Percentiles rank a stretch among this genome's conserved stretches.
phyloP scores from a whole-genome alignment of 768 basidiomycete genomes.

The Termitomyces sp. region DNA sequence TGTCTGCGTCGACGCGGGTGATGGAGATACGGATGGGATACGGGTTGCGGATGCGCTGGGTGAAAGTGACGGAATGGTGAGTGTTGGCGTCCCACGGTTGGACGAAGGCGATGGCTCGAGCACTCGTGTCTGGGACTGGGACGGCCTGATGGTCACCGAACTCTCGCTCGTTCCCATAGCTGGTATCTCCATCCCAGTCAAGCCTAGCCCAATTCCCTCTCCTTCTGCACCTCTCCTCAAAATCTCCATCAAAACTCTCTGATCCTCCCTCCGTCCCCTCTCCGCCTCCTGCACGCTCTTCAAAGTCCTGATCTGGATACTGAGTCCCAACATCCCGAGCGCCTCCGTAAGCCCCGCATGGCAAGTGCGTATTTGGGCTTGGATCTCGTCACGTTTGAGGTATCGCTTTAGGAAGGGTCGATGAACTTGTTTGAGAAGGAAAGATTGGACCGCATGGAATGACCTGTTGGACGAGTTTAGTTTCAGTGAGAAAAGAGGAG shows the following conservation, averaged over 20 bases:
- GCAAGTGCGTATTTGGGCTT: too few species aligned
- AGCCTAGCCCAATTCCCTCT: background rate
- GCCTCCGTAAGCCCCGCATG: too few species aligned
- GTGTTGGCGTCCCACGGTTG: background rate
- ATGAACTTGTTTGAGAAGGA: too few species aligned
- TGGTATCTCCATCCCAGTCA: background rate
- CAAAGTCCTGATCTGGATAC: too few species aligned
- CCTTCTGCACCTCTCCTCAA: slow-evolving; percentile 11
- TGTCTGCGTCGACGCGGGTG: background rate
- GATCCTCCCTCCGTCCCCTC: too few species aligned
- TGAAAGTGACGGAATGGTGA: background rate
- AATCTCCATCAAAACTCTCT: slow-evolving; percentile 23
- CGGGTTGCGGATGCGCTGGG: background rate
- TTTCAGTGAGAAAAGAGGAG: too few species aligned
- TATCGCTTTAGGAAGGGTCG: too few species aligned
- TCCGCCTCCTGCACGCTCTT: too few species aligned
- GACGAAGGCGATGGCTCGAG: slow-evolving; percentile 1
- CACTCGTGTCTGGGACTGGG: background rate
- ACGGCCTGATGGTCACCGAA: background rate
- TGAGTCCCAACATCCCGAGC: too few species aligned
- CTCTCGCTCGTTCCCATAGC: background rate
- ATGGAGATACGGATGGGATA: background rate
- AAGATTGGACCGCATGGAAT: too few species aligned
- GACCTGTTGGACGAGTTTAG: too few species aligned
- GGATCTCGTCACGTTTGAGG: too few species aligned